phyloP scores from a whole-genome alignment of 768 basidiomycete genomes.

The Macrocybe gigantea region DNA sequence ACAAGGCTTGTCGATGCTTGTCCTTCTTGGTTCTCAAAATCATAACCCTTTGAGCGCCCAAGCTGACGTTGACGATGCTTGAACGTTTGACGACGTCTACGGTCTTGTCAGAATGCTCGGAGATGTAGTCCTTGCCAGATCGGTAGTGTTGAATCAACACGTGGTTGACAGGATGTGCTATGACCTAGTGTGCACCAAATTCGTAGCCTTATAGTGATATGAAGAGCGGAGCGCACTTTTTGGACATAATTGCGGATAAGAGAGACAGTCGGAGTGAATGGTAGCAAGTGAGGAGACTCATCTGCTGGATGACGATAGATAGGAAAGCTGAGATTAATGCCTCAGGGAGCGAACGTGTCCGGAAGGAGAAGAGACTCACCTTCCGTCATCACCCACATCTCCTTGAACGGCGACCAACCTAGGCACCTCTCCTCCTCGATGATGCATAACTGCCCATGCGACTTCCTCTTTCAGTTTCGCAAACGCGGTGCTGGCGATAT shows the following conservation, averaged over 20 bases:
- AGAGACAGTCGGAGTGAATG: constrained; percentile 66
- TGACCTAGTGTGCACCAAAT: constrained; percentile 14
- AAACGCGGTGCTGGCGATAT: constrained; percentile 52
- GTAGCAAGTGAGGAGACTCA: constrained; percentile 59
- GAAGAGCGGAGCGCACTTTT: constrained; percentile 18
- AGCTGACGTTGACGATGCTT: constrained; percentile 73
- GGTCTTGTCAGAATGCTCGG: constrained; percentile 85
- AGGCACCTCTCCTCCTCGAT: constrained; percentile 77
- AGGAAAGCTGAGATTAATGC: constrained; percentile 44
- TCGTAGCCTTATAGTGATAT: neutral
- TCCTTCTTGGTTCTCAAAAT: constrained; percentile 65
- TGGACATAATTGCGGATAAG: constrained; percentile 62
- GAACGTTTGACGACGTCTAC: constrained; percentile 73
- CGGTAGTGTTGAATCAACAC: constrained; percentile 82
- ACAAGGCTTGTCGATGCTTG: constrained; percentile 10
- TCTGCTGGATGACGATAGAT: constrained; percentile 83
- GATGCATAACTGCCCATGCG: constrained; percentile 67
- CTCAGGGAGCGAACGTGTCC: neutral
- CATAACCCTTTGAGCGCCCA: constrained; percentile 77
- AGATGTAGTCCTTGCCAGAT: constrained; percentile 74
- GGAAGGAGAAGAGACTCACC: constrained; percentile 15
- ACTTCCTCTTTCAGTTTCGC: constrained; percentile 58
- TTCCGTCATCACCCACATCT: constrained; percentile 37
- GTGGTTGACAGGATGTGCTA: constrained; percentile 70
- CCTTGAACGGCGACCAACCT: constrained; percentile 61